These are phyloP conservation scores for Quercus phellos DNA, from an alignment of 331 rosid genomes.

Conservation along the genomic window DNA sequence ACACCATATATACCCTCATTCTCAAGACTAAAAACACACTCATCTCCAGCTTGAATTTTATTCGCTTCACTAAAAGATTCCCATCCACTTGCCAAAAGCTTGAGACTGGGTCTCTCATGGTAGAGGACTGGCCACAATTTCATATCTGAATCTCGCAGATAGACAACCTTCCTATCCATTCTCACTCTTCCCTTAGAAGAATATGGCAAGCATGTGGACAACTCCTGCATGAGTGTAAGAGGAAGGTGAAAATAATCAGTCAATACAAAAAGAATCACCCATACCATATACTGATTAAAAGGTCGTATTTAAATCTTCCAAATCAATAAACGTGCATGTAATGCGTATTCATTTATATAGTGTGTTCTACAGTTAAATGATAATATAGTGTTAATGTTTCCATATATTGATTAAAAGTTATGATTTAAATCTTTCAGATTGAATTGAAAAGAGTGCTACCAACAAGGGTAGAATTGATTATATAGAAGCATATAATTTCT, in stretches of 20 bases:
- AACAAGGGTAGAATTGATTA: neutral
- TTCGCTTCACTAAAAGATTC: conserved; percentile 39
- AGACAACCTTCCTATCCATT: conserved; percentile 26
- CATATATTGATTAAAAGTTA: too few relatives aligned
- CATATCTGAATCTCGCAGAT: conserved; percentile 34
- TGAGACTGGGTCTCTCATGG: conserved; percentile 16
- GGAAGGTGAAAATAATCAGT: conserved; percentile 1
- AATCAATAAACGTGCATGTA: too few relatives aligned
- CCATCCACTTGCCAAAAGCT: conserved; percentile 46
- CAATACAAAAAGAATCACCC: neutral
- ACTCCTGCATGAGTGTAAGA: conserved; percentile 30
- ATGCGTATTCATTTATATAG: too few relatives aligned
- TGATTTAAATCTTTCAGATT: neutral
- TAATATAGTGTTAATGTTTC: too few relatives aligned
- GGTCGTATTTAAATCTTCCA: too few relatives aligned
- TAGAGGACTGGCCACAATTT: conserved; percentile 56
- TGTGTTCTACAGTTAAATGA: too few relatives aligned
- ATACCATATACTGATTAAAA: neutral
- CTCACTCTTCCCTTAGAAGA: neutral
- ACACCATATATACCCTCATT: conserved; percentile 22
- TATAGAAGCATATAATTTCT: neutral
- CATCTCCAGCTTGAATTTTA: conserved; percentile 37
- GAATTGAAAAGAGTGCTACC: neutral
- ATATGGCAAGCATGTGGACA: conserved; percentile 29
- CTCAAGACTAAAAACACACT: conserved; percentile 32